phyloP scores from a whole-genome alignment of 257 asterid genomes.

The Fraxinus americana region DNA sequence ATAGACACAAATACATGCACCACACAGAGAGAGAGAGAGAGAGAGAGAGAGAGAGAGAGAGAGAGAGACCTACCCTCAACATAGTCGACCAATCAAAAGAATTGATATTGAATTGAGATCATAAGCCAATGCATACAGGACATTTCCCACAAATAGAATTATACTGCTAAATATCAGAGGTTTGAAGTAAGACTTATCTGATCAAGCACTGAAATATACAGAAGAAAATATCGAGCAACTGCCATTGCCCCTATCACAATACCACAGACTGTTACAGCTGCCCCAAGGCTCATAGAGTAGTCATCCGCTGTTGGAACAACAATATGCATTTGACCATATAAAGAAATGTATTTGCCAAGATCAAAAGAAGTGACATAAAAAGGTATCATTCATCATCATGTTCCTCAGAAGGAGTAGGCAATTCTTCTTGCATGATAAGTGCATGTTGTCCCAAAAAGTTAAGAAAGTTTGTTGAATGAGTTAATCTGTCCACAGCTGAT shows the following conservation, averaged over 20 bases:
- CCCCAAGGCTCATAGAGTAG: constrained; percentile 95
- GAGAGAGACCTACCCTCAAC: constrained; percentile 62
- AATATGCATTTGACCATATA: constrained; percentile 96
- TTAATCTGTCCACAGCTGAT: constrained; percentile 83
- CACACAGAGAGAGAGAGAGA: no score
- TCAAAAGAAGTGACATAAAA: constrained; percentile 84
- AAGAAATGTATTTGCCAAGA: constrained; percentile 92
- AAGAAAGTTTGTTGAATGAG: constrained; percentile 86
- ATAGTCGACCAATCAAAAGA: constrained; percentile 81
- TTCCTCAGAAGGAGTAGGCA: constrained; percentile 68
- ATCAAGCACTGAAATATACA: constrained; percentile 99
- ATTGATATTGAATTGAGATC: constrained; percentile 70
- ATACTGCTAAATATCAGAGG: constrained; percentile 94
- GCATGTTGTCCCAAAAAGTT: constrained; percentile 95
- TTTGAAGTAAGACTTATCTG: constrained; percentile 80
- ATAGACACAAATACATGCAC: no score
- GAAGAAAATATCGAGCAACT: constrained; percentile 94
- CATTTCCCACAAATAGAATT: constrained; percentile 69
- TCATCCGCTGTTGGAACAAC: constrained; percentile 99
- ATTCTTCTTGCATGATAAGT: constrained; percentile 92
- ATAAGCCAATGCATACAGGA: constrained; percentile 82
- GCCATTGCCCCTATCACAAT: constrained; percentile 97
- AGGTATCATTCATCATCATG: constrained; percentile 76
- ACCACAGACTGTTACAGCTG: constrained; percentile 98
- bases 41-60: no score